A percentile compares a stretch with the other conserved stretches of the same genome.
Evolutionary conservation across 345 rosid genomes (phyloP).

Genomic region (Lepidium sativum): DNA sequence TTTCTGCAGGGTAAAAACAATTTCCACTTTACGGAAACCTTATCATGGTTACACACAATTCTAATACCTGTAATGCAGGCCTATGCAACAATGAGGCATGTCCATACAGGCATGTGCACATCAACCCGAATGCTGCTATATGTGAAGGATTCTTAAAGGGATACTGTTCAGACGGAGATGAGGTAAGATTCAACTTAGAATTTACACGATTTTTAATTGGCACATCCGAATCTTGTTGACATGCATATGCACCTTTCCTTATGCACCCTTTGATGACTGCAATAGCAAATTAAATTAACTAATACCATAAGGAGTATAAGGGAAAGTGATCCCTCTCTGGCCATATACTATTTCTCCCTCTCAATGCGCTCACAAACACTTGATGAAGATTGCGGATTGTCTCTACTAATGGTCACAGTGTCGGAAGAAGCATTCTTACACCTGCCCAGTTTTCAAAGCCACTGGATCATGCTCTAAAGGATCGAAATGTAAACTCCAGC

Average conservation of each 20-base stretch:
- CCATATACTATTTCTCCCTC: not conserved
- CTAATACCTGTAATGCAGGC: conserved; percentile 37
- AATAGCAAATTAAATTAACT: not conserved
- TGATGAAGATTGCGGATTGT: conserved; percentile 24
- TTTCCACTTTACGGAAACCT: not conserved
- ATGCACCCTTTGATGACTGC: no score
- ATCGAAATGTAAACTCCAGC: conserved; percentile 80
- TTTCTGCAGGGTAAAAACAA: conserved; percentile 65
- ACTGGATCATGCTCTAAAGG: conserved; percentile 71
- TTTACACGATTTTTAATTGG: no score
- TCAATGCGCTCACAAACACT: conserved; percentile 3
- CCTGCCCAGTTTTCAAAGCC: conserved; percentile 63
- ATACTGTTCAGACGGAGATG: conserved; percentile 68
- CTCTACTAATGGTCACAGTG: conserved; percentile 71
- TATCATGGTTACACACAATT: not conserved
- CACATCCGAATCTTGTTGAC: no score
- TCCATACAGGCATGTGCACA: conserved; percentile 81
- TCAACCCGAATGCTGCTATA: conserved; percentile 54
- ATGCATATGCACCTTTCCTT: no score
- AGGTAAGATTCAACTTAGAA: conserved; percentile 34
- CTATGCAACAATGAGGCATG: conserved; percentile 60
- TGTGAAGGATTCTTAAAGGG: conserved; percentile 76
- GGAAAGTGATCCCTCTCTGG: not conserved
- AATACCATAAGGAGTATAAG: not conserved
- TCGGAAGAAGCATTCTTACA: conserved; percentile 85